Evolutionary conservation across 1,139 yeast species (phyloP), one percentile per base, ranked within the genome.

Genomic region (Hemisphaericaspora subhashii): DNA sequence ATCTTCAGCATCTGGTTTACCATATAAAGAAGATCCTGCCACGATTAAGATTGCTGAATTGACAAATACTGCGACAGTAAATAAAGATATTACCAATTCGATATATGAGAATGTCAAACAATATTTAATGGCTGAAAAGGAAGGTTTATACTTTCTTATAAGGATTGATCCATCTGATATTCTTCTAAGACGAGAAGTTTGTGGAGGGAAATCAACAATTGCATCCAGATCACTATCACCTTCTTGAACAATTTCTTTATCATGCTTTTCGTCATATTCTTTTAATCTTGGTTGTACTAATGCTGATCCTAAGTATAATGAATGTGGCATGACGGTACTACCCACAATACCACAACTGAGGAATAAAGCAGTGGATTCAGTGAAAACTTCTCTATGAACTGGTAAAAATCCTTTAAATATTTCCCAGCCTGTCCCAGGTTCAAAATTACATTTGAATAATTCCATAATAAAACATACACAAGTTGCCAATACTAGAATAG

Each of bases 261-360:
- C 81, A 43, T 78, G 64, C 28, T 66, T 68, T 9, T 72, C 62
- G 52, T 82, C 88, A 49, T 67, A 82, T 36, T 83, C 88, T 54
- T 79, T 79, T 43, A 81, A 63, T 51, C 94, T 68, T 12, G 90
- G 81, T 53, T 83, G 89, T 3, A 84, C 92, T 38, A 85, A 71
- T 5, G 87, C 86, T 0, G 89, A 82, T 1, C 92, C 92, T 40
- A 85, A 65, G 50, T 77, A 84, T 41, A 85, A 67, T 0, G 89
- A 82, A 53, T 84, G 92, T 2, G 94, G 92, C 94, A 85, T 85
- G 6, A 84, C 90, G 0, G 92, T 84, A 34, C 89, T 86, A 24
- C 94, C 94, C 14, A 84, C 77, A 41, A 84, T 84, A 6, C 88
- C 92, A 55, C 86, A 70, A 47, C 84, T 74, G 43, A 84, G 63